Evolutionary conservation across 2,329 filamentous ascomycete species (phyloP).

Genomic region (Huntiella savannae): DNA sequence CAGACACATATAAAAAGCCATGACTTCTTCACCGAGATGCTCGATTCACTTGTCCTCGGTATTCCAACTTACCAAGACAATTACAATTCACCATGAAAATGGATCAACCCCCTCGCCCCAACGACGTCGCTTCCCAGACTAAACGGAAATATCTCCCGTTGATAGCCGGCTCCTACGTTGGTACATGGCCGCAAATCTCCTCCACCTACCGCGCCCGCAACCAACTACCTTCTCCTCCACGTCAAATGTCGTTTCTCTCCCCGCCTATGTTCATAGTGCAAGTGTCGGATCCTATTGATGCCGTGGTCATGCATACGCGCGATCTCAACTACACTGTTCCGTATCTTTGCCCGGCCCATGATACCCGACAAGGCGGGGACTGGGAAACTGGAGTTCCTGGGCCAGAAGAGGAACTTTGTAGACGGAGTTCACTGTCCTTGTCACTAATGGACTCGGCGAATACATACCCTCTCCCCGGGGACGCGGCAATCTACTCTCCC

Average conservation of each 20-base stretch:
- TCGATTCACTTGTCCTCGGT: not conserved
- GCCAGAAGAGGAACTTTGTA: conserved; percentile 48
- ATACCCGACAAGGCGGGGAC: conserved; percentile 58
- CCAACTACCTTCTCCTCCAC: conserved; percentile 16
- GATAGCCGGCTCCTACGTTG: conserved; percentile 36
- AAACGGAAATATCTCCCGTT: conserved; percentile 39
- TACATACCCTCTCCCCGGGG: conserved; percentile 48
- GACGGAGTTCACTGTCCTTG: conserved; percentile 54
- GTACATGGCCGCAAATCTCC: conserved; percentile 37
- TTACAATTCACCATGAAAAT: not conserved
- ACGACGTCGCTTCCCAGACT: conserved; percentile 7
- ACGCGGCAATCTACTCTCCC: conserved; percentile 50
- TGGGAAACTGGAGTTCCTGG: conserved; percentile 45
- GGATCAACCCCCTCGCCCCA: conserved; percentile 8
- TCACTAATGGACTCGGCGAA: conserved; percentile 40
- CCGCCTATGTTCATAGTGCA: conserved; percentile 26
- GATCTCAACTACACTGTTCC: conserved; percentile 31
- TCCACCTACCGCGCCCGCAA: conserved; percentile 34
- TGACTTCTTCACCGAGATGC: no score
- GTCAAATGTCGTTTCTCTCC: not conserved
- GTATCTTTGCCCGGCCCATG: conserved; percentile 57
- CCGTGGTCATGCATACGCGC: conserved; percentile 36
- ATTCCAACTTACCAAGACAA: not conserved
- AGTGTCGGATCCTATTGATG: conserved; percentile 38
- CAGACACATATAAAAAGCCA: no score